These are phyloP conservation scores for Myrmaecium sp. DNA, from an alignment of 2,329 filamentous ascomycete genomes.

Conservation along the genomic window DNA sequence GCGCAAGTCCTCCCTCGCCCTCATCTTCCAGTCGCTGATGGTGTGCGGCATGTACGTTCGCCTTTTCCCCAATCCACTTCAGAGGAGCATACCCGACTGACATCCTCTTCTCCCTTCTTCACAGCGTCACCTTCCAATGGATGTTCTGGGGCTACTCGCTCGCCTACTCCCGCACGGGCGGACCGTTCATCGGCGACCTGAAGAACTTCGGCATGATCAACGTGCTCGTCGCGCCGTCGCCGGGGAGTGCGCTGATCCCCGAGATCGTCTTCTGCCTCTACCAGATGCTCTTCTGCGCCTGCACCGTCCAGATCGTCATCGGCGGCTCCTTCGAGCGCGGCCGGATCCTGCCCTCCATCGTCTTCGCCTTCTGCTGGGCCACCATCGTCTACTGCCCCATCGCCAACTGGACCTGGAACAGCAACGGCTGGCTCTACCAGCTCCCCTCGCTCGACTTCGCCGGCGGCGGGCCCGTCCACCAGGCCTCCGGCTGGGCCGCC, in stretches of 20 bases:
- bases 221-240: constrained; percentile 42
- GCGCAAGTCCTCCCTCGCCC: constrained; percentile 42
- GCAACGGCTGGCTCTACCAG: constrained; percentile 47
- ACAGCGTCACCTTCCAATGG: constrained; percentile 38
- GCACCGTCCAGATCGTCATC: constrained; percentile 46
- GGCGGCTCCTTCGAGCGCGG: constrained; percentile 48
- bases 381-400: constrained; percentile 48
- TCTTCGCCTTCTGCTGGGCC: constrained; percentile 47
- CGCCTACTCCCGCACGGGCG: constrained; percentile 42
- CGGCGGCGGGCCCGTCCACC: constrained; percentile 47
- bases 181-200: constrained; percentile 45
- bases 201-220: constrained; percentile 44
- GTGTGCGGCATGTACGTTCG: constrained; percentile 33
- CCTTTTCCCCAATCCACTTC: background rate
- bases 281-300: constrained; percentile 45
- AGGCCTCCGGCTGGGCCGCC: constrained; percentile 44
- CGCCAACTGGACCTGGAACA: constrained; percentile 51
- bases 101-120: background rate
- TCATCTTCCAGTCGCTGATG: constrained; percentile 46
- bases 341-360: constrained; percentile 45
- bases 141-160: constrained; percentile 51
- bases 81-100: background rate
- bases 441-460: constrained; percentile 44
- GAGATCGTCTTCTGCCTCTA: constrained; percentile 52
- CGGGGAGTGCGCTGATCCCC: constrained; percentile 38